Evolutionary conservation across 352 stramenopile species (phyloP), one percentile per base, ranked within the genome.

Genomic region (Globisporangium canariense): DNA sequence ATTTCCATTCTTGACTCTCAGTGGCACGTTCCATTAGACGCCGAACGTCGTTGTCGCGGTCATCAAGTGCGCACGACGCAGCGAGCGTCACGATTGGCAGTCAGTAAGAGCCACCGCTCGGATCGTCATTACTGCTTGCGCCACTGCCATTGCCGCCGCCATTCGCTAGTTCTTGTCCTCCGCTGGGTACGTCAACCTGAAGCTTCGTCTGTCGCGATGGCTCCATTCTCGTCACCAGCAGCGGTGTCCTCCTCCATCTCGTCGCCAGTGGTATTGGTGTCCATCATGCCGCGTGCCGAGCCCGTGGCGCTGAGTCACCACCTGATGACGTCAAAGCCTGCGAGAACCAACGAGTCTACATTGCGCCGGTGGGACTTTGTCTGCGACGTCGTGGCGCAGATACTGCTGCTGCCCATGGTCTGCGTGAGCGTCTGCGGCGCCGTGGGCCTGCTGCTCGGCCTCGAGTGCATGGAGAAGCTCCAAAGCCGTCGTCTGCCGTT

Each of bases 341-440:
- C 13, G 8, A 28, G 9, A 36, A 8, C 32, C 32, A 45, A 13
- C 49, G 22, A 58, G 25, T 28, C 32, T 2, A 22, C 40, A 16
- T 28, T 47, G 14, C 63, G 69, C 59, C 62, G 13, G 28, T 64
- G 59, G 38, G 56, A 60, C 62, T 58, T 58, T 16, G 64, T 89
- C 8, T 66, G 68, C 32, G 70, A 75, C 20, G 67, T 76, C 5
- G 55, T 86, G 45, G 70, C 75, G 43, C 79, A 84, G 47, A 67
- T 89, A 47, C 74, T 90, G 53, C 66, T 91, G 60, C 66, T 91
- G 46, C 79, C 83, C 0, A 69, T 90, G 57, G 83, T 91, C 43
- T 85, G 77, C 49, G 65, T 83, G 61, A 83, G 77, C 66, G 60
- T 91, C 16, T 90, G 80, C 69, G 81, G 80, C 40, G 71, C 73